Conservation (phyloP, 2,329 filamentous ascomycete species). For the Aspergillus ibericus region DNA sequence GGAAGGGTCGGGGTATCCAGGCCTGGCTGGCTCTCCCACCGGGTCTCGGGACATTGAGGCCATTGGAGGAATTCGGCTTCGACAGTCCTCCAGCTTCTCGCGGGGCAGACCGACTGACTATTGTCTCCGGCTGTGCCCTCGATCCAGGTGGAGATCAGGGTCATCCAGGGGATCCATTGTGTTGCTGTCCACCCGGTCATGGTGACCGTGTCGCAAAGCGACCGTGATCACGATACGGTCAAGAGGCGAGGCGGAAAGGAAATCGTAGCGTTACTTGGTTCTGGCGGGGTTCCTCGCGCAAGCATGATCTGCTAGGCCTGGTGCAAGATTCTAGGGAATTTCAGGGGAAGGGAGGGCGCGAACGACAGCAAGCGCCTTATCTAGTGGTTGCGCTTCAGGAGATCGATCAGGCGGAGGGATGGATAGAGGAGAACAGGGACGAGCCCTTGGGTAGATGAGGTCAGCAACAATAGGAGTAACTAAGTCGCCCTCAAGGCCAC, state of each 20-base stretch:
- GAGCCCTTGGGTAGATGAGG: neutral
- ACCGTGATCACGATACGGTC: neutral
- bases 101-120: constrained; percentile 22
- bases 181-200: constrained; percentile 13
- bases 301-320: neutral
- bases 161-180: constrained; percentile 13
- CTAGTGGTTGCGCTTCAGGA: neutral
- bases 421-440: neutral
- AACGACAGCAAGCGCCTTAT: neutral
- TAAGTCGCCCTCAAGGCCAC: neutral
- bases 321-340: neutral
- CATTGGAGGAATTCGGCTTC: constrained; percentile 24
- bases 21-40: constrained; percentile 15
- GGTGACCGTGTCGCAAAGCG: neutral
- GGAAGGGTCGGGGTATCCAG: neutral
- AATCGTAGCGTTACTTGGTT: neutral
- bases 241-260: neutral
- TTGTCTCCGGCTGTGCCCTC: constrained; percentile 11
- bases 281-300: neutral
- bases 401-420: neutral
- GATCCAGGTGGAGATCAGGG: constrained; percentile 12
- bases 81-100: constrained; percentile 16
- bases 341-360: neutral
- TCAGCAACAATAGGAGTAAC: neutral
- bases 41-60: constrained; percentile 29